Conservation (phyloP, 768 basidiomycete genomes). For the Suillus lakei region DNA sequence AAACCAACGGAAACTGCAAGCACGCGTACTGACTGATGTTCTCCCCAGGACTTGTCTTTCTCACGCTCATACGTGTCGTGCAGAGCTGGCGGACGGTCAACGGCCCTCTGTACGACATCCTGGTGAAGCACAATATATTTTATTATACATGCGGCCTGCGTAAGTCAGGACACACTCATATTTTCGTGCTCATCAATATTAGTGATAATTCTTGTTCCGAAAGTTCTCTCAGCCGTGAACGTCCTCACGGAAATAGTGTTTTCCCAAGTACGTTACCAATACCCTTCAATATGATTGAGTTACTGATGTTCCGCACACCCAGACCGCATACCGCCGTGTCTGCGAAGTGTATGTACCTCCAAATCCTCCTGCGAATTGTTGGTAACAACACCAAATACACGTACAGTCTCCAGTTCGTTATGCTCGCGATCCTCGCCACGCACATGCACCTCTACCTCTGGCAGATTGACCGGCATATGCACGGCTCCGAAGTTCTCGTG, state of each 20-base stretch:
- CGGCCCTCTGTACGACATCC: background rate
- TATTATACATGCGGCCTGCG: background rate
- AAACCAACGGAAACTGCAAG: background rate
- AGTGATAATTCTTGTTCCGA: background rate
- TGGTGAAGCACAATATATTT: background rate
- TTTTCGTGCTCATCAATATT: background rate
- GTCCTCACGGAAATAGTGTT: background rate
- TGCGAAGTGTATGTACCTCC: background rate
- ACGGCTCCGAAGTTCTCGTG: background rate
- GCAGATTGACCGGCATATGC: background rate
- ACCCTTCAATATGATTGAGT: background rate
- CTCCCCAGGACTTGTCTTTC: background rate
- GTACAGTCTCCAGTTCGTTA: background rate
- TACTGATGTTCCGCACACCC: background rate
- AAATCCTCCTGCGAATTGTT: background rate
- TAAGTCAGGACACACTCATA: background rate
- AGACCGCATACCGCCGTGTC: background rate
- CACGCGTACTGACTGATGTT: background rate
- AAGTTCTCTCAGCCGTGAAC: background rate
- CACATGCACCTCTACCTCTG: background rate
- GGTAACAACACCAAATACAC: background rate
- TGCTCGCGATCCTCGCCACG: background rate
- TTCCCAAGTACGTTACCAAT: background rate
- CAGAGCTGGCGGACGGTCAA: background rate
- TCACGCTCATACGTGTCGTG: background rate